A percentile compares a stretch with the other conserved stretches of the same genome.
Evolutionary conservation across 2,329 filamentous ascomycete species (phyloP).

Genomic region (Phialophora verrucosa): DNA sequence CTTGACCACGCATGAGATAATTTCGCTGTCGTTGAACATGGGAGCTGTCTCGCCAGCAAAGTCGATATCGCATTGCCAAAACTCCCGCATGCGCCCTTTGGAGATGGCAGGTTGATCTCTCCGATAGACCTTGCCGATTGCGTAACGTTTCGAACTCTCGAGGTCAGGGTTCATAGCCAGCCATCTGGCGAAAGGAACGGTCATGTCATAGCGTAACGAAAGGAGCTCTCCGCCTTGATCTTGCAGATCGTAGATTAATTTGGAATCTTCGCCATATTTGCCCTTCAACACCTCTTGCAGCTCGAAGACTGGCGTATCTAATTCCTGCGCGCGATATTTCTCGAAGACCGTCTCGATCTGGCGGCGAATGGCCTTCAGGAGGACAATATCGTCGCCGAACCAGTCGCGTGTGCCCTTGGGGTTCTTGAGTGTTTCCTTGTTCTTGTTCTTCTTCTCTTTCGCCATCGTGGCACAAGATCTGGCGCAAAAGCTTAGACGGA

Average conservation of each 20-base stretch:
- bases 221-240: slow-evolving; percentile 86
- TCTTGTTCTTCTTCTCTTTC: slow-evolving; percentile 39
- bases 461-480: slow-evolving; percentile 29
- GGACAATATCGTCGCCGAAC: slow-evolving; percentile 77
- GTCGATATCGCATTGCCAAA: slow-evolving; percentile 97
- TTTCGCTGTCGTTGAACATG: slow-evolving; percentile 92
- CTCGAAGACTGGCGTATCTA: slow-evolving; percentile 85
- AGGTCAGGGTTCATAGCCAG: slow-evolving; percentile 87
- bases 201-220: slow-evolving; percentile 84
- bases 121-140: slow-evolving; percentile 91
- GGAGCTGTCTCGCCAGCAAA: slow-evolving; percentile 79
- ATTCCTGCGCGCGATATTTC: slow-evolving; percentile 77
- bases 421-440: slow-evolving; percentile 67
- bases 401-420: slow-evolving; percentile 92
- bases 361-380: slow-evolving; percentile 79
- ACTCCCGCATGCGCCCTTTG: slow-evolving; percentile 92
- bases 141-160: slow-evolving; percentile 88
- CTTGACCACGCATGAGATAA: slow-evolving; percentile 81
- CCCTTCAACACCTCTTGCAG: slow-evolving; percentile 83
- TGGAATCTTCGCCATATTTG: slow-evolving; percentile 91
- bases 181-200: slow-evolving; percentile 89
- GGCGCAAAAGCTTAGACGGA: not conserved
- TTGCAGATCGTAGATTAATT: slow-evolving; percentile 87
- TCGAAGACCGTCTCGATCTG: slow-evolving; percentile 81
- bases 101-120: slow-evolving; percentile 83